Percentiles rank a stretch among this genome's conserved stretches.
Conservation (phyloP, 177 flowering plant species). For the Vitis hybrid region DNA sequence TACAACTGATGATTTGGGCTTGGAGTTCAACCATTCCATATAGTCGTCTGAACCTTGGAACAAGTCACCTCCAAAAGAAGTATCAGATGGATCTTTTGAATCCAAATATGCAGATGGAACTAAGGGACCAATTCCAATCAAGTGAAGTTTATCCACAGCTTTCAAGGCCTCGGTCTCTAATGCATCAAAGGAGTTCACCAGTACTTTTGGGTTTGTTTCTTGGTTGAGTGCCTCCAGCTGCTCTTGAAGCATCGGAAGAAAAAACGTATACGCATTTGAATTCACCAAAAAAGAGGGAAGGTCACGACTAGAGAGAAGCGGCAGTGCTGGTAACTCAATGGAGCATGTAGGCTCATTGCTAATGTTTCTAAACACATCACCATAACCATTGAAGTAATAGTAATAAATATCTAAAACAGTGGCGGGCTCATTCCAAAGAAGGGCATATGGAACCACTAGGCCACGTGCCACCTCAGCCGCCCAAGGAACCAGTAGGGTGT, state of each 20-base stretch:
- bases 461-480: too few species aligned
- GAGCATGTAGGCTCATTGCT: conserved; percentile 18
- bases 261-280: neutral
- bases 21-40: conserved; percentile 39
- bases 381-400: too few species aligned
- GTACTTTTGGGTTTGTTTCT: conserved; percentile 23
- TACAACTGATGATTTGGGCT: conserved; percentile 32
- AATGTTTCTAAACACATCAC: neutral
- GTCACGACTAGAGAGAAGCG: conserved; percentile 28
- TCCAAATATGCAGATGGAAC: conserved; percentile 37
- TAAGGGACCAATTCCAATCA: conserved; percentile 42
- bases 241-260: conserved; percentile 3
- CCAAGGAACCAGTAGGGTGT: too few species aligned
- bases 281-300: conserved; percentile 45
- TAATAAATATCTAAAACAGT: too few species aligned
- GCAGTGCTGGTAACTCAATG: conserved; percentile 44
- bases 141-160: conserved; percentile 11
- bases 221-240: conserved; percentile 13
- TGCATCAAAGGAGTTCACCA: conserved; percentile 44
- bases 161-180: conserved; percentile 30
- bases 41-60: conserved; percentile 22
- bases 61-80: conserved; percentile 28
- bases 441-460: too few species aligned
- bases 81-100: conserved; percentile 22
- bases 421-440: too few species aligned